Conservation (phyloP, 345 rosid species). For the Eucalyptus rudis region DNA sequence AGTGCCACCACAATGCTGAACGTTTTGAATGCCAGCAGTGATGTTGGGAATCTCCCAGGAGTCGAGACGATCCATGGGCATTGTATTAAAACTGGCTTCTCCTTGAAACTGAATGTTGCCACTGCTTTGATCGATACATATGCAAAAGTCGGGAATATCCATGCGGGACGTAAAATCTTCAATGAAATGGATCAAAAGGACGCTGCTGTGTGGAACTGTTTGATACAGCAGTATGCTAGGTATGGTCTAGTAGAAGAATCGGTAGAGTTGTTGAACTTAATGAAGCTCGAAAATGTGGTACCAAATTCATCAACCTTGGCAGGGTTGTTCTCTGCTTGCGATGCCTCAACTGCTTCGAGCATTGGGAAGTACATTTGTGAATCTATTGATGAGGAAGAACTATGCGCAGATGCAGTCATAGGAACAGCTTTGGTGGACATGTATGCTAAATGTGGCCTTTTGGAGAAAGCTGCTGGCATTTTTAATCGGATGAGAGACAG, state of each 20-base stretch:
- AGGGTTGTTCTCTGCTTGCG: slow-evolving; percentile 44
- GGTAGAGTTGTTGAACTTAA: slow-evolving; percentile 27
- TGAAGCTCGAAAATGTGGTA: slow-evolving; percentile 26
- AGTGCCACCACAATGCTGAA: slow-evolving; percentile 26
- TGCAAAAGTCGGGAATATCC: slow-evolving; percentile 20
- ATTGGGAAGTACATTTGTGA: slow-evolving; percentile 17
- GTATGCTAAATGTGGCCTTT: slow-evolving; percentile 47
- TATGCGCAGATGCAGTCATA: slow-evolving; percentile 30
- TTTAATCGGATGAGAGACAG: slow-evolving; percentile 31
- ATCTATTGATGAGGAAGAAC: slow-evolving; percentile 20
- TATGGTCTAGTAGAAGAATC: slow-evolving; percentile 34
- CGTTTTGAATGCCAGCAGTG: slow-evolving; percentile 21
- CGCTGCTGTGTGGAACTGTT: slow-evolving; percentile 50
- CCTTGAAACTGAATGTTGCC: slow-evolving; percentile 17
- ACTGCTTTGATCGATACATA: slow-evolving; percentile 48
- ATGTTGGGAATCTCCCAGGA: slow-evolving; percentile 15
- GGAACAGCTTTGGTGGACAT: slow-evolving; percentile 57
- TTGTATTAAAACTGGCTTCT: slow-evolving; percentile 33
- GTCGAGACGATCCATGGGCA: slow-evolving; percentile 33
- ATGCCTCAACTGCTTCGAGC: slow-evolving; percentile 18
- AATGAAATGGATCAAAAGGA: slow-evolving; percentile 29
- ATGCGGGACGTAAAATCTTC: slow-evolving; percentile 30
- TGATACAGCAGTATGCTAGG: slow-evolving; percentile 50
- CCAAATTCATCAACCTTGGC: slow-evolving; percentile 45
- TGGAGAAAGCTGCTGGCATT: slow-evolving; percentile 29